phyloP scores from a whole-genome alignment of 2,329 filamentous ascomycete genomes.

The Fusarium chlamydosporum region DNA sequence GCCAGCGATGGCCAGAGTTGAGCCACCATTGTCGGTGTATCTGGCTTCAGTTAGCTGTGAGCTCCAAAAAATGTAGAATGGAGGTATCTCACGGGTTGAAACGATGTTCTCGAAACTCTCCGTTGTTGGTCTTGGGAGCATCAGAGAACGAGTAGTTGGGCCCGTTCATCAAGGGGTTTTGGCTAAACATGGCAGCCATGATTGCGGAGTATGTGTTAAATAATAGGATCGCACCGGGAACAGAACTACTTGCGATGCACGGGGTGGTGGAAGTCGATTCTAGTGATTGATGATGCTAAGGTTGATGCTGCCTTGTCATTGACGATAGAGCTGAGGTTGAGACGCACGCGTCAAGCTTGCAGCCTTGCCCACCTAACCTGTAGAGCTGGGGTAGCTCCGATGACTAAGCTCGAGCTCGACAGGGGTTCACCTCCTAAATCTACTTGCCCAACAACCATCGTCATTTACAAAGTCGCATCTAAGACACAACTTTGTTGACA shows the following conservation, averaged over 20 bases:
- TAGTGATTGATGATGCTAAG: slow-evolving; percentile 33
- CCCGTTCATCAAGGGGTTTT: slow-evolving; percentile 77
- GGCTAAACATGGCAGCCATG: slow-evolving; percentile 78
- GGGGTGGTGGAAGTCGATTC: slow-evolving; percentile 23
- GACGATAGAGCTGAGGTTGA: slow-evolving; percentile 51
- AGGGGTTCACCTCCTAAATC: slow-evolving; percentile 48
- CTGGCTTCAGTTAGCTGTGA: slow-evolving; percentile 60
- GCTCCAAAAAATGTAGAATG: neutral
- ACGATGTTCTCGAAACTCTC: slow-evolving; percentile 78
- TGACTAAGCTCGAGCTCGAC: slow-evolving; percentile 57
- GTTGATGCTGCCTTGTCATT: slow-evolving; percentile 44
- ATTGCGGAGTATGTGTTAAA: slow-evolving; percentile 48
- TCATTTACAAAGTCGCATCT: slow-evolving; percentile 41
- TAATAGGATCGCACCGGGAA: neutral
- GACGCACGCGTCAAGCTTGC: slow-evolving; percentile 63
- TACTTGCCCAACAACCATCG: slow-evolving; percentile 38
- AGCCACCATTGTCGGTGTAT: slow-evolving; percentile 98
- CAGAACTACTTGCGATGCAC: slow-evolving; percentile 18
- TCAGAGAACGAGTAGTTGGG: slow-evolving; percentile 79
- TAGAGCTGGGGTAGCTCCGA: slow-evolving; percentile 55
- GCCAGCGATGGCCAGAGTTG: slow-evolving; percentile 93
- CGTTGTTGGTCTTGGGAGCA: slow-evolving; percentile 66
- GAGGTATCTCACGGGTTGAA: slow-evolving; percentile 85
- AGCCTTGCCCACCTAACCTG: slow-evolving; percentile 61
- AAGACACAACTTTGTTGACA: slow-evolving; percentile 41